Percentiles rank a stretch among this genome's conserved stretches.
These are phyloP conservation scores for Extremus antarcticus DNA, from an alignment of 495 filamentous ascomycete species.

Conservation along the genomic window DNA sequence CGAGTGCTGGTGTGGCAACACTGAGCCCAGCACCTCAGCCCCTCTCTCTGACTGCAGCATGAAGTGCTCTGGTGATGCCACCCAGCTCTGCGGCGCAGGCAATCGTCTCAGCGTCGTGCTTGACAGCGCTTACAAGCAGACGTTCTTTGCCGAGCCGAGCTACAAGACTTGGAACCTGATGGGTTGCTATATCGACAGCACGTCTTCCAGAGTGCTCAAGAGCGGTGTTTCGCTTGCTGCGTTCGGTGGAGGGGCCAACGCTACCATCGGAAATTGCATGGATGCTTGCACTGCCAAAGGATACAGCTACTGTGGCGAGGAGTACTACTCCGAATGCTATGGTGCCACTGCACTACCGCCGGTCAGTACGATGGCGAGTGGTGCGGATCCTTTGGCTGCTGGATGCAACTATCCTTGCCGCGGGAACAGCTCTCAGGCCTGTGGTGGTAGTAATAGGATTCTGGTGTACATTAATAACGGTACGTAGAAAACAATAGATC, in stretches of 20 bases:
- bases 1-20: conserved; percentile 19
- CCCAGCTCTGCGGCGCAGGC: conserved; percentile 16
- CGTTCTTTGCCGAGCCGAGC: conserved; percentile 3
- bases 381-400: conserved; percentile 1
- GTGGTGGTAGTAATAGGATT: conserved; percentile 9
- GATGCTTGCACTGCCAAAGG: conserved; percentile 6
- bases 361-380: background rate
- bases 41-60: conserved; percentile 3
- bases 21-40: background rate
- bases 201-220: background rate
- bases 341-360: background rate
- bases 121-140: conserved; percentile 2
- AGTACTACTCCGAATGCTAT: conserved; percentile 8
- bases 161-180: conserved; percentile 13
- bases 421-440: conserved; percentile 9
- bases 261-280: conserved; percentile 5
- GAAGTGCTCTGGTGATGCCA: conserved; percentile 10
- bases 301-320: conserved; percentile 6
- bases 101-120: conserved; percentile 11
- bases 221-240: background rate
- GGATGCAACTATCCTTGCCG: conserved; percentile 7
- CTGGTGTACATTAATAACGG: conserved; percentile 12
- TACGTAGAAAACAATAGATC: too few relatives aligned
- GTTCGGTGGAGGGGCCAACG: conserved; percentile 3
- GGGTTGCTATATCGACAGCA: conserved; percentile 10